phyloP scores from a whole-genome alignment of 1,284 basidiomycete genomes.

The Papiliotrema flavescens region DNA sequence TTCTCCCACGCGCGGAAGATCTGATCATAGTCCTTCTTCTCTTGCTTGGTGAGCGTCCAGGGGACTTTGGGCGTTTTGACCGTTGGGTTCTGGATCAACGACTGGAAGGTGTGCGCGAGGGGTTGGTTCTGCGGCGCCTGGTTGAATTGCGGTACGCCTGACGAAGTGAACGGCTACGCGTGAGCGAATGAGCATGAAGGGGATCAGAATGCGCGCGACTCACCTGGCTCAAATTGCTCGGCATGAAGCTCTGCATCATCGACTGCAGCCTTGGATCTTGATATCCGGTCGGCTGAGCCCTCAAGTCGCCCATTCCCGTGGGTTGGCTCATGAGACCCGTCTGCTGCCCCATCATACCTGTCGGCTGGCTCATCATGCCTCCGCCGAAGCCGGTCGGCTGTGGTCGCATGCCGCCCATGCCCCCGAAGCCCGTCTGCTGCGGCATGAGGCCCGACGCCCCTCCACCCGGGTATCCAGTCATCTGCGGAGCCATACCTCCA shows the following conservation, averaged over 20 bases:
- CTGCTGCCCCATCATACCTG: constrained; percentile 37
- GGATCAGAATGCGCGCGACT: constrained; percentile 6
- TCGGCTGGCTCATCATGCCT: constrained; percentile 43
- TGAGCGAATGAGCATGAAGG: background rate
- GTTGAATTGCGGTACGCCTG: constrained; percentile 59
- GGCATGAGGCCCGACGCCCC: background rate
- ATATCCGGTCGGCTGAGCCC: constrained; percentile 39
- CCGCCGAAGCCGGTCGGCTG: constrained; percentile 33
- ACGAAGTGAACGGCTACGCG: constrained; percentile 36
- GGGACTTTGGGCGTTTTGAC: constrained; percentile 71
- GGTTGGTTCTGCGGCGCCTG: constrained; percentile 42
- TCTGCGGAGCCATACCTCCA: constrained; percentile 1
- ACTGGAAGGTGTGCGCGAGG: constrained; percentile 56
- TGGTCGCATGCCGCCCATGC: constrained; percentile 8
- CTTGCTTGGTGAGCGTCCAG: constrained; percentile 83
- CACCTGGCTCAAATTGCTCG: constrained; percentile 48
- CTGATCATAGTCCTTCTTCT: constrained; percentile 95
- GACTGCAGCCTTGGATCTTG: constrained; percentile 76
- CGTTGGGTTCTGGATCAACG: constrained; percentile 60
- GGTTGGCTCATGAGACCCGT: constrained; percentile 67
- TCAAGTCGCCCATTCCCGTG: constrained; percentile 58
- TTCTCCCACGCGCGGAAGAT: constrained; percentile 97
- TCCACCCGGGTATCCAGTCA: background rate
- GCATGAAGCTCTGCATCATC: constrained; percentile 84
- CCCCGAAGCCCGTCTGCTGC: constrained; percentile 10